Evolutionary conservation across 257 asterid species (phyloP).

Genomic region (Forsythia suspensa): DNA sequence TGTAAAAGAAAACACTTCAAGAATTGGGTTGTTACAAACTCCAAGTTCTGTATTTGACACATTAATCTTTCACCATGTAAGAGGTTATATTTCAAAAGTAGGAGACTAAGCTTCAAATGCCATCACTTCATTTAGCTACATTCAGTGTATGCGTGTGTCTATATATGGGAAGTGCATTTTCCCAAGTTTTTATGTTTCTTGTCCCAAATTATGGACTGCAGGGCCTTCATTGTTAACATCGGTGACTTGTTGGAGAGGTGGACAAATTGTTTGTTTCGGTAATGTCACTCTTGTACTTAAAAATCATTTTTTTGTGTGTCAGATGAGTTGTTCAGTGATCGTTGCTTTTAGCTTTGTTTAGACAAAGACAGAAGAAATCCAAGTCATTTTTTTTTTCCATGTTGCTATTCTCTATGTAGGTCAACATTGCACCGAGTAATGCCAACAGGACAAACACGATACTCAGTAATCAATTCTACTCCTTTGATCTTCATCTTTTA

Average conservation of each 20-base stretch:
- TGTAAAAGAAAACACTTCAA: not conserved
- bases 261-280: constrained; percentile 66
- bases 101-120: not conserved
- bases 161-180: not conserved
- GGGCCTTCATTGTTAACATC: constrained; percentile 62
- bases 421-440: constrained; percentile 65
- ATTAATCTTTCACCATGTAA: not conserved
- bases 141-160: not conserved
- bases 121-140: not conserved
- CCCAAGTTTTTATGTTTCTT: constrained; percentile 5
- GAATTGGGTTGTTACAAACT: not conserved
- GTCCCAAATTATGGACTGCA: constrained; percentile 26
- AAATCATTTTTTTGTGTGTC: not conserved
- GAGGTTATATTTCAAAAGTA: not conserved
- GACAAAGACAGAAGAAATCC: not conserved
- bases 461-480: constrained; percentile 37
- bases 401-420: constrained; percentile 27
- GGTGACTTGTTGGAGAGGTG: constrained; percentile 74
- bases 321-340: not conserved
- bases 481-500: not conserved
- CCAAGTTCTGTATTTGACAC: not conserved
- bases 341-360: not conserved
- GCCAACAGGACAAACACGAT: constrained; percentile 50
- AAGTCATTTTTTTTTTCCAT: not conserved
- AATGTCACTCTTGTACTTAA: not conserved